Evolutionary conservation across 192 early-diverging fungal species (phyloP).

Genomic region (Phycomyces nitens): DNA sequence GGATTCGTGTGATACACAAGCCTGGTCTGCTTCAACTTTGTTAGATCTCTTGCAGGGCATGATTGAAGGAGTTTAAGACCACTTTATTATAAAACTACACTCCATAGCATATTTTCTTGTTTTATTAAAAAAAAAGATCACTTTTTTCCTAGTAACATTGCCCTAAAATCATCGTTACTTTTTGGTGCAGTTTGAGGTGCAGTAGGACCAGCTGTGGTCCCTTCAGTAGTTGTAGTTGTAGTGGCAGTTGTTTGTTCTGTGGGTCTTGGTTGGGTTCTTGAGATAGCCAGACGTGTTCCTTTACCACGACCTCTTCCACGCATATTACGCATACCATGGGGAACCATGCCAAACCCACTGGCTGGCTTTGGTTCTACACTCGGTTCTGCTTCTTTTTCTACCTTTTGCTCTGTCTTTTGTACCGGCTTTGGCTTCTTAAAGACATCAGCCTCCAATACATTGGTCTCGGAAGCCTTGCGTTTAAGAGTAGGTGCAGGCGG

Average conservation of each 20-base stretch:
- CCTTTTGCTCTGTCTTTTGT: not conserved
- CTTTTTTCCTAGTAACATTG: constrained; percentile 31
- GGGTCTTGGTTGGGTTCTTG: not conserved
- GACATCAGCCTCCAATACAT: not conserved
- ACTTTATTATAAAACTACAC: not conserved
- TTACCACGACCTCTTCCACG: constrained; percentile 5
- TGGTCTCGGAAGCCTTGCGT: not conserved
- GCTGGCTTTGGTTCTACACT: not conserved
- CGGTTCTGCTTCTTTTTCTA: not conserved
- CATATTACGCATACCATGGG: not conserved
- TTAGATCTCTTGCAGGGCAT: constrained; percentile 62
- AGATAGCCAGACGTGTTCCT: not conserved
- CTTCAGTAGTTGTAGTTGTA: not conserved
- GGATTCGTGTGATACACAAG: constrained; percentile 90
- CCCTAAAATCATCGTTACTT: constrained; percentile 33
- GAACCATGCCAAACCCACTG: not conserved
- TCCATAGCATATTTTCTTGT: not conserved
- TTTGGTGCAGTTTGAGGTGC: not conserved
- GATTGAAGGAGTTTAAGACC: constrained; percentile 11
- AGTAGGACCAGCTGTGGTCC: not conserved
- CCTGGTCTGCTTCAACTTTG: constrained; percentile 82
- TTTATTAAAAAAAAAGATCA: not conserved
- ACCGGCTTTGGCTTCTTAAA: not conserved
- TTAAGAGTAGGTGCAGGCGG: not conserved
- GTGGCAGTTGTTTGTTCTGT: not conserved